Conservation (phyloP, 192 early-diverging fungal genomes). For the Entophlyctis helioformis region DNA sequence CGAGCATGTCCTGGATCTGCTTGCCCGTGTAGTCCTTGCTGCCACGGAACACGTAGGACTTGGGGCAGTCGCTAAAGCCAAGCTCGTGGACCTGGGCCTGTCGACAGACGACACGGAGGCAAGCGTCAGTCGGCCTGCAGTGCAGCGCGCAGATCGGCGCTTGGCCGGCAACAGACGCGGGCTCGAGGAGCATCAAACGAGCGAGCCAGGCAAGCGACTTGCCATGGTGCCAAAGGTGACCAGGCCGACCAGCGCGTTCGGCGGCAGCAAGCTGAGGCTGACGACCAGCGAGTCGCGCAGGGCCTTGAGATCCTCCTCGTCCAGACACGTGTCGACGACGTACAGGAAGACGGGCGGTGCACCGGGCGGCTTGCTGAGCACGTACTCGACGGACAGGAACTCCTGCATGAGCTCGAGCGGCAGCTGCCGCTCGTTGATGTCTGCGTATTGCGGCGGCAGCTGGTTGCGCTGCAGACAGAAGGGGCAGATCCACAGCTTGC, state of each 20-base stretch:
- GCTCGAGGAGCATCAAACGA: too few relatives aligned
- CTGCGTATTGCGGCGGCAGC: constrained; percentile 94
- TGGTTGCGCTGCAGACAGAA: constrained; percentile 95
- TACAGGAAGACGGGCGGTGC: constrained; percentile 90
- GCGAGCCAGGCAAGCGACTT: constrained; percentile 1
- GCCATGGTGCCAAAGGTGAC: constrained; percentile 98
- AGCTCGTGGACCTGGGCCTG: constrained; percentile 94
- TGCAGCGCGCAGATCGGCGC: too few relatives aligned
- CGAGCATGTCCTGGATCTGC: constrained; percentile 97
- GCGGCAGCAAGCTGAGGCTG: constrained; percentile 82
- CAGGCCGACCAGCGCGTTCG: constrained; percentile 82
- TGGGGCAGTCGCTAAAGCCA: constrained; percentile 89
- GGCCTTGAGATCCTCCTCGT: constrained; percentile 90
- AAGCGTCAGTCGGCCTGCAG: too few relatives aligned
- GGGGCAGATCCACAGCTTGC: constrained; percentile 97
- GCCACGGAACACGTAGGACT: constrained; percentile 95
- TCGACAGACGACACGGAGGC: too few relatives aligned
- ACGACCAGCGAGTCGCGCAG: constrained; percentile 88
- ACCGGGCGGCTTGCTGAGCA: constrained; percentile 68
- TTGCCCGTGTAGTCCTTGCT: constrained; percentile 90
- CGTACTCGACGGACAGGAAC: constrained; percentile 96
- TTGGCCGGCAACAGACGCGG: too few relatives aligned
- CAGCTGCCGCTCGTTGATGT: constrained; percentile 83
- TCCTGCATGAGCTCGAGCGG: constrained; percentile 85
- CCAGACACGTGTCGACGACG: constrained; percentile 93